These are phyloP conservation scores for Coemansia aciculifera DNA, from an alignment of 192 early-diverging fungal species.

Conservation along the genomic window DNA sequence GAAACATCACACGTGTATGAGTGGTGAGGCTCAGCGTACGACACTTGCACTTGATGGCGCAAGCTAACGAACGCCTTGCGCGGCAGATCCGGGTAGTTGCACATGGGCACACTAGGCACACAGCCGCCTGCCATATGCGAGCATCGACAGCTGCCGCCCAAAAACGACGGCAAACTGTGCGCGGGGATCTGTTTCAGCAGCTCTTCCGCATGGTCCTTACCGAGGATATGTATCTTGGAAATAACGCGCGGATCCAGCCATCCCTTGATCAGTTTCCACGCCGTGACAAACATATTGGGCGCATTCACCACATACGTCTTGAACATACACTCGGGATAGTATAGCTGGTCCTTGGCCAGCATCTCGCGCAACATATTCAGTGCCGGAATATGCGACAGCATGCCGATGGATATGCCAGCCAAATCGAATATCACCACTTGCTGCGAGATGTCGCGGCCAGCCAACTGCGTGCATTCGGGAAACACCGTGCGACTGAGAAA, in stretches of 20 bases:
- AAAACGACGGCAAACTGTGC: constrained; percentile 67
- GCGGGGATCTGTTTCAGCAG: constrained; percentile 65
- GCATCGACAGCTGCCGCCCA: constrained; percentile 74
- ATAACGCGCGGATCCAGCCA: constrained; percentile 78
- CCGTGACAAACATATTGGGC: constrained; percentile 82
- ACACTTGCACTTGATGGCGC: constrained; percentile 39
- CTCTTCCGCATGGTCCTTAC: constrained; percentile 58
- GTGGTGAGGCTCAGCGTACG: constrained; percentile 38
- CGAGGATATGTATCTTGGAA: constrained; percentile 59
- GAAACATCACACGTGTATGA: constrained; percentile 32
- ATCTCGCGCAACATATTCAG: constrained; percentile 71
- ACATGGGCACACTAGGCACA: constrained; percentile 39
- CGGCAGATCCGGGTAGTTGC: constrained; percentile 46
- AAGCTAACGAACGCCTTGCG: constrained; percentile 36
- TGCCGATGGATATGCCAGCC: constrained; percentile 78
- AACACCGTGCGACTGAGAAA: constrained; percentile 71
- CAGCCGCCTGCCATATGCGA: constrained; percentile 74
- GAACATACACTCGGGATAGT: constrained; percentile 92
- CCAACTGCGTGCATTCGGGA: constrained; percentile 73
- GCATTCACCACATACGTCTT: constrained; percentile 94
- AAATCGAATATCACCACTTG: constrained; percentile 90
- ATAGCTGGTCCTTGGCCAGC: constrained; percentile 83
- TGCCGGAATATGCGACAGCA: constrained; percentile 64
- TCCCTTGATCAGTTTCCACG: constrained; percentile 75
- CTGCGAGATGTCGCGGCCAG: constrained; percentile 69